These are phyloP conservation scores for Lobosporangium transversale DNA, from an alignment of 192 early-diverging fungal species.

Conservation along the genomic window DNA sequence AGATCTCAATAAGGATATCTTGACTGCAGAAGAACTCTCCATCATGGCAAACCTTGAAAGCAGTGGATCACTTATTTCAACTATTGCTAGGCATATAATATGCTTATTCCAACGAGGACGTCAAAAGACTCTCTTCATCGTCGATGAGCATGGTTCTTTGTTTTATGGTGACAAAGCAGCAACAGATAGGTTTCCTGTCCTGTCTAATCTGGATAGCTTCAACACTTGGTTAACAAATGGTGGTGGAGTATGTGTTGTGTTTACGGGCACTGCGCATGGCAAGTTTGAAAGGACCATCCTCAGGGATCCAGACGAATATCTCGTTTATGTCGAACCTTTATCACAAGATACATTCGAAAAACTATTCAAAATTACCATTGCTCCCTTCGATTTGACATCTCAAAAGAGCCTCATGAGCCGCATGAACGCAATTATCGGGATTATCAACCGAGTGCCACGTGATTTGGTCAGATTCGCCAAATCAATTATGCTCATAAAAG, in stretches of 20 bases:
- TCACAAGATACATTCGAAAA: slow-evolving; percentile 13
- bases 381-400: too few species aligned
- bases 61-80: too few species aligned
- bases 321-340: slow-evolving; percentile 23
- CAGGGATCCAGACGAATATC: background rate
- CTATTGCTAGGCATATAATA: too few species aligned
- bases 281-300: background rate
- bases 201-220: background rate
- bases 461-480: slow-evolving; percentile 16
- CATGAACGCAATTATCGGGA: slow-evolving; percentile 7
- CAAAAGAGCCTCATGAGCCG: background rate
- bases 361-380: background rate
- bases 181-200: background rate
- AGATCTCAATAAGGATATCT: too few species aligned
- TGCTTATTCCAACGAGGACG: background rate
- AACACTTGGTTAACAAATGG: background rate
- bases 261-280: too few species aligned
- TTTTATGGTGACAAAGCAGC: background rate
- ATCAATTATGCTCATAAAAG: slow-evolving; percentile 1
- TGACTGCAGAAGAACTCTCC: too few species aligned
- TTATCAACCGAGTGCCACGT: background rate
- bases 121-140: slow-evolving; percentile 2
- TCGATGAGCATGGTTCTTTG: slow-evolving; percentile 5
- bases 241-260: background rate
- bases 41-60: too few species aligned